Evolutionary conservation across 2,329 filamentous ascomycete species (phyloP), one percentile per base, ranked within the genome.

Genomic region (Chrysoporthe austroafricana): DNA sequence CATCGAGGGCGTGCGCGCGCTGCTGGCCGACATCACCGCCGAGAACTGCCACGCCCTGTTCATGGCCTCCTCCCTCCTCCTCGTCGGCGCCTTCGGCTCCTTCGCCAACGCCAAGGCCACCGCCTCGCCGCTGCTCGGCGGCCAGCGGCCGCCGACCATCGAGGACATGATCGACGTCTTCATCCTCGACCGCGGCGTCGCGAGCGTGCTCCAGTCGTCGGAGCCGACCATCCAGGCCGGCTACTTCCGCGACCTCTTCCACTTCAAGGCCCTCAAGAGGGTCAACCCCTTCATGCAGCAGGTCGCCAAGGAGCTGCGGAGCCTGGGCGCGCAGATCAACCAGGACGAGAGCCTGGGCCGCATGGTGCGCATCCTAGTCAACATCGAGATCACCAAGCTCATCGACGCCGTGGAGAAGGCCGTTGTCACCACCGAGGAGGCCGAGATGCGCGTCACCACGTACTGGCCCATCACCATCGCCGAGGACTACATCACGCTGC

Each of bases 21-120:
- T 72, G 0, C 67, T 79, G 1, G 43, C 71, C 0, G 66, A 71
- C 6, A 72, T 79, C 34, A 73, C 65, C 8, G 70, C 72, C 0
- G 73, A 76, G 0, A 77, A 73, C 54, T 79, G 75, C 46, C 73
- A 77, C n/a, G 73, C 77, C 0, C 71, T 77, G 3, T 79, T 79
- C 63, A 67, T 75, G 2, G 72, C 76, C 0, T 74, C 77, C 0
- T 77, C 76, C 1, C 43, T 79, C 13, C 70, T 79, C 0, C 70
- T 74, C 8, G 73, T 79, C n/a, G 72, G 74, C 18, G 74, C 75
- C 0, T 79, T 76, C 43, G 75, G 76, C 0, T 68, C 75, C 1
- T 69, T 76, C 11, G 68, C 73, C 1, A 62, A 68, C 7, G 72
- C 69, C 13, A 64, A 68, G 8, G 73, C 76, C 8, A 70, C 69